Conservation (phyloP, 176 grass and related monocot genomes). For the Carex littledalei region DNA sequence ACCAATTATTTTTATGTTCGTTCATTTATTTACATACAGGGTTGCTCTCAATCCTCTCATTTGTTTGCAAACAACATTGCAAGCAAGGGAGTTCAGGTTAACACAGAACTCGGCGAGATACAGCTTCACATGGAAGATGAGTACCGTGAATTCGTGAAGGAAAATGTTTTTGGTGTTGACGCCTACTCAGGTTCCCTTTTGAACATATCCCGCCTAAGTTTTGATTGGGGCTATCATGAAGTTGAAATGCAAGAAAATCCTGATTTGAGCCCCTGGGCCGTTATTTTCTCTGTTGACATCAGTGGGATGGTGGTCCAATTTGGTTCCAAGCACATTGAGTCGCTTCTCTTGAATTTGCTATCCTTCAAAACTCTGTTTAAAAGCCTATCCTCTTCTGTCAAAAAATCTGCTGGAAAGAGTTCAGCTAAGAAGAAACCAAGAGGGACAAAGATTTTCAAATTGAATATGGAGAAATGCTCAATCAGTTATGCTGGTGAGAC, state of each 20-base stretch:
- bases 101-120: slow-evolving; percentile 95
- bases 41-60: slow-evolving; percentile 90
- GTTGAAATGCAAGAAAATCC: slow-evolving; percentile 56
- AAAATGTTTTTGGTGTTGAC: slow-evolving; percentile 93
- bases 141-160: slow-evolving; percentile 81
- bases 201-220: slow-evolving; percentile 76
- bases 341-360: slow-evolving; percentile 61
- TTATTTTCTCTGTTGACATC: slow-evolving; percentile 76
- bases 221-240: slow-evolving; percentile 92
- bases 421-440: slow-evolving; percentile 53
- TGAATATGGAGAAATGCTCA: slow-evolving; percentile 84
- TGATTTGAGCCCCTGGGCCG: slow-evolving; percentile 51
- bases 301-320: slow-evolving; percentile 82
- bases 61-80: slow-evolving; percentile 98
- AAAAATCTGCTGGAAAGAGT: slow-evolving; percentile 46
- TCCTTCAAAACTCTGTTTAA: slow-evolving; percentile 77
- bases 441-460: slow-evolving; percentile 73
- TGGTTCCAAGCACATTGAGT: slow-evolving; percentile 89
- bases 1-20: slow-evolving; percentile 23
- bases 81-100: slow-evolving; percentile 87
- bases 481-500: slow-evolving; percentile 72
- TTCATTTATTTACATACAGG: slow-evolving; percentile 42
- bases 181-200: slow-evolving; percentile 74
- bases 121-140: slow-evolving; percentile 92
- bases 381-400: slow-evolving; percentile 39